Percentiles rank a stretch among this genome's conserved stretches.
These are phyloP conservation scores for Ensete ventricosum DNA, from an alignment of 176 grass and related monocot genomes.

Conservation along the genomic window DNA sequence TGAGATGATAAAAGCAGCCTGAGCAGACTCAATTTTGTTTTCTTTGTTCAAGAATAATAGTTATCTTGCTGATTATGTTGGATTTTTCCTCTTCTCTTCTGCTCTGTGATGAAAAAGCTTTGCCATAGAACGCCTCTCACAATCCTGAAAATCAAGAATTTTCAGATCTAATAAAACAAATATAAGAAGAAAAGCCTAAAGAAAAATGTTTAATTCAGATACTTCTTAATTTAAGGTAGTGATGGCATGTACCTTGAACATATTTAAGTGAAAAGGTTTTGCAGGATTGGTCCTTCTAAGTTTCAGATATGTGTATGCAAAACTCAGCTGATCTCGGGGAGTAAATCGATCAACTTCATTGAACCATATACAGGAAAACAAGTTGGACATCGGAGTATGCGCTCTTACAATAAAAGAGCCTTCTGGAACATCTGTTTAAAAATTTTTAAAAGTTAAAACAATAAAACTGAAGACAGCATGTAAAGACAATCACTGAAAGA, in stretches of 20 bases:
- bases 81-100: slow-evolving; percentile 68
- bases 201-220: slow-evolving; percentile 5
- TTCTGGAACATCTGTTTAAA: slow-evolving; percentile 86
- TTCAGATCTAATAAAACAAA: background rate
- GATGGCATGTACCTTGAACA: slow-evolving; percentile 70
- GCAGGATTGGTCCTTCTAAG: slow-evolving; percentile 76
- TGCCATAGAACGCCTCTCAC: slow-evolving; percentile 87
- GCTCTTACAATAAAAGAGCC: slow-evolving; percentile 95
- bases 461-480: background rate
- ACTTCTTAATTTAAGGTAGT: slow-evolving; percentile 4
- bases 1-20: background rate
- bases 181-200: slow-evolving; percentile 3
- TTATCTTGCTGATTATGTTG: slow-evolving; percentile 27
- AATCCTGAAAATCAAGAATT: slow-evolving; percentile 39
- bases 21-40: background rate
- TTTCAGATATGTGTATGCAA: slow-evolving; percentile 98
- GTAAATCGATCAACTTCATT: slow-evolving; percentile 97
- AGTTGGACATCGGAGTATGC: slow-evolving; percentile 95
- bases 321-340: slow-evolving; percentile 92
- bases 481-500: background rate
- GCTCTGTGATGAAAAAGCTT: slow-evolving; percentile 97
- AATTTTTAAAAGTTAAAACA: slow-evolving; percentile 9
- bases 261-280: slow-evolving; percentile 68
- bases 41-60: background rate
- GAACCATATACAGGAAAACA: slow-evolving; percentile 95